These are phyloP conservation scores for Spiraea crenata DNA, from an alignment of 331 rosid genomes.

Conservation along the genomic window DNA sequence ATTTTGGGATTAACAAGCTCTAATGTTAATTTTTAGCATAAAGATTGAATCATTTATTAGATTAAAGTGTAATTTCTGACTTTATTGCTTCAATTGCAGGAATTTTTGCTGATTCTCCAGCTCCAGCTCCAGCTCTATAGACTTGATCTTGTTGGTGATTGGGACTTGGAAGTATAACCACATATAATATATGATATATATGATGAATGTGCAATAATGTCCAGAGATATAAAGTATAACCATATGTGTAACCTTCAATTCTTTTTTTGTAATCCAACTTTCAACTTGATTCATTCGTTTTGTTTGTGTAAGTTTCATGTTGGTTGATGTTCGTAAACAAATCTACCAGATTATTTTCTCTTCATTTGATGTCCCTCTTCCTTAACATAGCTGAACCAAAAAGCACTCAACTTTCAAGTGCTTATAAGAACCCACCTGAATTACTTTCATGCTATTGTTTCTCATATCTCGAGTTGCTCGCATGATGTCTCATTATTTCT, in stretches of 20 bases:
- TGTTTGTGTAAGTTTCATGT: not conserved
- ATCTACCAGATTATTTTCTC: not conserved
- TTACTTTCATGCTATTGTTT: no score
- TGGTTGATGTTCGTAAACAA: not conserved
- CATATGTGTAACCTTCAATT: not conserved
- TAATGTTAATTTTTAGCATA: not conserved
- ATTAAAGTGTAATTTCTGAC: not conserved
- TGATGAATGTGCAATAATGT: not conserved
- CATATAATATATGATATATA: no score
- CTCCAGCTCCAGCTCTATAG: slow-evolving; percentile 27
- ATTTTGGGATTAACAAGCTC: no score
- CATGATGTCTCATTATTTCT: no score
- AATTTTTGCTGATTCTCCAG: slow-evolving; percentile 18
- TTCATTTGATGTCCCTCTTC: no score
- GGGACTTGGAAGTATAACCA: not conserved
- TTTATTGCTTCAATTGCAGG: slow-evolving; percentile 24
- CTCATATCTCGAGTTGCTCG: no score
- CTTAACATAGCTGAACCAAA: no score
- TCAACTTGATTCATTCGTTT: not conserved
- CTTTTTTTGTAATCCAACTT: not conserved
- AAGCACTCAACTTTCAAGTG: no score
- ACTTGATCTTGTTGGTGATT: slow-evolving; percentile 8
- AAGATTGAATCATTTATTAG: not conserved
- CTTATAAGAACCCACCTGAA: no score
- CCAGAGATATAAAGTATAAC: not conserved